Evolutionary conservation across 129 eudicot genomes (phyloP).

Genomic region (Helianthus annuus): DNA sequence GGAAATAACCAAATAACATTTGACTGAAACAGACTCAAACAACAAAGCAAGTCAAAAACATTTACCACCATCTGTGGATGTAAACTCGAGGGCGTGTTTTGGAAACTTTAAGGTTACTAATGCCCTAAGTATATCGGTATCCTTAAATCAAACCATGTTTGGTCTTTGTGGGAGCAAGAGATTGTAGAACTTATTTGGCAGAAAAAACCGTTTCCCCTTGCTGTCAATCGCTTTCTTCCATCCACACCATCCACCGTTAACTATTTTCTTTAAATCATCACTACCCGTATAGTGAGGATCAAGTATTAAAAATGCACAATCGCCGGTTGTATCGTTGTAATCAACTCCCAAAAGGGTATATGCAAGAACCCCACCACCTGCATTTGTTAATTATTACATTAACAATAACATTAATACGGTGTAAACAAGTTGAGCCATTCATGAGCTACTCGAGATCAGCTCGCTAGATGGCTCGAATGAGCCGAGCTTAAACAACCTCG

Average conservation of each 20-base stretch:
- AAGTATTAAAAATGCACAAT: conserved; percentile 89
- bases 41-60: not conserved
- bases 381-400: not conserved
- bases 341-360: conserved; percentile 94
- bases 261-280: conserved; percentile 86
- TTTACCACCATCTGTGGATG: conserved; percentile 10
- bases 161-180: conserved; percentile 94
- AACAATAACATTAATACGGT: not conserved
- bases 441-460: too few relatives aligned
- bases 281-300: conserved; percentile 94
- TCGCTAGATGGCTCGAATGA: too few relatives aligned
- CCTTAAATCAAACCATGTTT: conserved; percentile 65
- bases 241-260: conserved; percentile 97
- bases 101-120: conserved; percentile 17
- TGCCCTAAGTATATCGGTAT: not conserved
- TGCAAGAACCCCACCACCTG: conserved; percentile 99
- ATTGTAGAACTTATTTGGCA: conserved; percentile 86
- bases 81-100: not conserved
- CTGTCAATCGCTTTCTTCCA: conserved; percentile 93
- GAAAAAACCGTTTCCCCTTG: conserved; percentile 91
- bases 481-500: too few relatives aligned
- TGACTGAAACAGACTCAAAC: not conserved
- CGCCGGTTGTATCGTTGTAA: conserved; percentile 83
- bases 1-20: not conserved
- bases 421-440: too few relatives aligned